Conservation (phyloP, 176 grass and related monocot genomes). For the Eleusine coracana region DNA sequence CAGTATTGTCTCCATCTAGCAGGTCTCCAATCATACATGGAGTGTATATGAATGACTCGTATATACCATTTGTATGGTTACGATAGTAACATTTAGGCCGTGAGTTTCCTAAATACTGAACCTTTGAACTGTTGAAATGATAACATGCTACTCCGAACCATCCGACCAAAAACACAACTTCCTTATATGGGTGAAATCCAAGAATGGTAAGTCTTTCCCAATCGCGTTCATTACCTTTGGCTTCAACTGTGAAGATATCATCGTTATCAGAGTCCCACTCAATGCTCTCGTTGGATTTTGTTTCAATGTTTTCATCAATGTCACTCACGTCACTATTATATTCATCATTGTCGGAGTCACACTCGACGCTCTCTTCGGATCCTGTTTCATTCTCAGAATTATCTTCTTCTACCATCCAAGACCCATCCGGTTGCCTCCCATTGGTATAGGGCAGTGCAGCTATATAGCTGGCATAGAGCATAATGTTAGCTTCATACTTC, state of each 20-base stretch:
- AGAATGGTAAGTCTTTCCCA: neutral
- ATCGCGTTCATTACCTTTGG: too few relatives aligned
- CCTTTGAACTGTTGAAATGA: conserved; percentile 29
- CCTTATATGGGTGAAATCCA: conserved; percentile 25
- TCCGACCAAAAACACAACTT: neutral
- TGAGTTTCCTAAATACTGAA: conserved; percentile 22
- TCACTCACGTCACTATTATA: too few relatives aligned
- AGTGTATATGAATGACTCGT: too few relatives aligned
- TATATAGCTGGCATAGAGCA: too few relatives aligned
- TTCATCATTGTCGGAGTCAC: too few relatives aligned
- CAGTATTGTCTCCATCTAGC: too few relatives aligned
- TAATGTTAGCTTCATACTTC: too few relatives aligned
- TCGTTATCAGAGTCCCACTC: conserved; percentile 33
- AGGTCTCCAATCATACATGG: too few relatives aligned
- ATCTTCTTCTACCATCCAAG: neutral
- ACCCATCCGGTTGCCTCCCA: neutral
- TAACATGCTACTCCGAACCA: neutral
- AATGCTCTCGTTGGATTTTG: neutral
- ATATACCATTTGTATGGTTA: too few relatives aligned
- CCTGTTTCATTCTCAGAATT: neutral
- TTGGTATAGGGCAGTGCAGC: neutral
- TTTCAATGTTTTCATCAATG: neutral
- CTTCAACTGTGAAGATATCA: neutral
- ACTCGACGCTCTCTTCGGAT: neutral
- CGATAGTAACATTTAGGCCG: neutral